Evolutionary conservation across 495 filamentous ascomycete species (phyloP).

Genomic region (Neurospora intermedia): DNA sequence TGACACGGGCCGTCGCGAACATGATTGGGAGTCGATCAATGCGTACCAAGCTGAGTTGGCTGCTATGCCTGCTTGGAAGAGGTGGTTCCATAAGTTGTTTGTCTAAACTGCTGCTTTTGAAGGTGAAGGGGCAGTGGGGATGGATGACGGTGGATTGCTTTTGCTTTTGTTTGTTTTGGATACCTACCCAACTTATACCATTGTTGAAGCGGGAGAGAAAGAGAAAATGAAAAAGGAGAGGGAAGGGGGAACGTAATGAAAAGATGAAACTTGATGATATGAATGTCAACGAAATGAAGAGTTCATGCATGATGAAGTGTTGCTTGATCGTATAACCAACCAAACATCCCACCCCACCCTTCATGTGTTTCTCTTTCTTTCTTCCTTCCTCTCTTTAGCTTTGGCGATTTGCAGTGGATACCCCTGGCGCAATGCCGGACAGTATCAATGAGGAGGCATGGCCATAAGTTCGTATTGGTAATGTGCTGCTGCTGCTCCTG

Average conservation of each 20-base stretch:
- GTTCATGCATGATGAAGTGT: neutral
- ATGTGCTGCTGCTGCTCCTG: too few species aligned
- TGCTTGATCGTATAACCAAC: too few species aligned
- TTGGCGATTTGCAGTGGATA: too few species aligned
- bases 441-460: too few species aligned
- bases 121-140: too few species aligned
- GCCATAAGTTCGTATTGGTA: too few species aligned
- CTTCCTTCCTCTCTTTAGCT: too few species aligned
- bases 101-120: constrained; percentile 22
- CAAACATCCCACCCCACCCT: too few species aligned
- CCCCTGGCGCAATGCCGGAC: too few species aligned
- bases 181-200: neutral
- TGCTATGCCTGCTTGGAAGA: constrained; percentile 40
- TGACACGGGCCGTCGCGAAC: constrained; percentile 48
- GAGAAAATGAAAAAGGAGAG: neutral
- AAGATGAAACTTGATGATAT: neutral
- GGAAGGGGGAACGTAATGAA: neutral
- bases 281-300: neutral
- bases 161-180: neutral
- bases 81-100: constrained; percentile 32
- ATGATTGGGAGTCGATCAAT: constrained; percentile 47
- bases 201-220: neutral
- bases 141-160: too few species aligned
- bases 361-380: too few species aligned
- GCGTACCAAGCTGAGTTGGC: constrained; percentile 31